Conservation (phyloP, 768 basidiomycete genomes). For the Agaricus bisporus region DNA sequence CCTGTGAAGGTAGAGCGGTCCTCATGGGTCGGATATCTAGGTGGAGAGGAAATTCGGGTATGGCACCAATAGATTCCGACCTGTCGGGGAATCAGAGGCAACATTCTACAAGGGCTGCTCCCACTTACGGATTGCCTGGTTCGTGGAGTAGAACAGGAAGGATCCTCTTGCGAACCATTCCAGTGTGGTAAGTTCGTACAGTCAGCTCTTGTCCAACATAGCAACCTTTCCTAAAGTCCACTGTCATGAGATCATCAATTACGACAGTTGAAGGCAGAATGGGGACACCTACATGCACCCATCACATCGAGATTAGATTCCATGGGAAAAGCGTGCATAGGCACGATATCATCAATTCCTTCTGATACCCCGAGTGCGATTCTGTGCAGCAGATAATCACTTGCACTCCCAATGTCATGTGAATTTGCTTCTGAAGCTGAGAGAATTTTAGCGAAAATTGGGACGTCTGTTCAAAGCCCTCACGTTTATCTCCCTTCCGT, state of each 20-base stretch:
- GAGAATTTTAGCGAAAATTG: neutral
- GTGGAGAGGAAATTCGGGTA: constrained; percentile 22
- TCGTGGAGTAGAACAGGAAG: constrained; percentile 65
- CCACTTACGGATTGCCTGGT: constrained; percentile 24
- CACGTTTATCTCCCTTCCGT: constrained; percentile 67
- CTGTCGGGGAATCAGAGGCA: neutral
- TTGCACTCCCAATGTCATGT: constrained; percentile 45
- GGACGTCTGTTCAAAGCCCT: constrained; percentile 24
- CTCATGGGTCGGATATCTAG: constrained; percentile 28
- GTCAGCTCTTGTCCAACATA: constrained; percentile 98
- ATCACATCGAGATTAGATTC: constrained; percentile 94
- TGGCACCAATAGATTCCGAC: constrained; percentile 11
- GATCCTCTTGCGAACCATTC: constrained; percentile 84
- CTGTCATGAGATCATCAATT: constrained; percentile 25
- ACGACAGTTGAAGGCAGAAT: constrained; percentile 4
- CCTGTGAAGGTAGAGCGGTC: constrained; percentile 9
- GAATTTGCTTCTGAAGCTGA: constrained; percentile 49
- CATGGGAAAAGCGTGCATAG: constrained; percentile 82
- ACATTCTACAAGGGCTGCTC: neutral
- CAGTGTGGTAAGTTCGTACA: constrained; percentile 94
- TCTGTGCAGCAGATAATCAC: constrained; percentile 73
- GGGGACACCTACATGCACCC: constrained; percentile 72
- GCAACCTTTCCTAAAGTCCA: constrained; percentile 97
- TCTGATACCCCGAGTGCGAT: constrained; percentile 85
- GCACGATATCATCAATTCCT: constrained; percentile 68